Evolutionary conservation across 2,329 filamentous ascomycete genomes (phyloP).

Genomic region (Pseudonectria foliicola): DNA sequence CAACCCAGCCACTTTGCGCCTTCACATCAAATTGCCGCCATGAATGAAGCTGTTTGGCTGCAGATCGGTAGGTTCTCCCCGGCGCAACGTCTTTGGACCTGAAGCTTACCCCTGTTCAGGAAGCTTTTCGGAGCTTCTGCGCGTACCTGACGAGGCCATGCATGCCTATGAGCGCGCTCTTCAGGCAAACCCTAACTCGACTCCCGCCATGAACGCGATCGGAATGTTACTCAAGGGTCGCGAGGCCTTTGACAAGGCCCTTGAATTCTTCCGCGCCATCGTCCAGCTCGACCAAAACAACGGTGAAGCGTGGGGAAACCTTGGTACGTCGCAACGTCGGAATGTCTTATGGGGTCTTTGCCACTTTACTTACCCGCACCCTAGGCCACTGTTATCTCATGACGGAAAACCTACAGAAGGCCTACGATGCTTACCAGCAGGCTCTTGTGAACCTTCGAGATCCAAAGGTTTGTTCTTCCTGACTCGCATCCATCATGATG

Average conservation of each 20-base stretch:
- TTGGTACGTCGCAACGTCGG: constrained; percentile 53
- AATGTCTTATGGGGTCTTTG: too few species aligned
- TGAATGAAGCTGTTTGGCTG: constrained; percentile 88
- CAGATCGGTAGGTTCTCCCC: constrained; percentile 66
- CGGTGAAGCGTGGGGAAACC: constrained; percentile 92
- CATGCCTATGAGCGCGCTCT: constrained; percentile 86
- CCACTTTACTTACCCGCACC: constrained; percentile 10
- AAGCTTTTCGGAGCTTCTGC: constrained; percentile 77
- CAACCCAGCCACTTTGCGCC: constrained; percentile 54
- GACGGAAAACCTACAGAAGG: constrained; percentile 97
- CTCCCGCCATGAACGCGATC: constrained; percentile 88
- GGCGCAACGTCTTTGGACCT: constrained; percentile 7
- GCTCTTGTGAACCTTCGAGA: constrained; percentile 88
- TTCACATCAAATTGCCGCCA: constrained; percentile 65
- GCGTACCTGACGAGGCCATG: constrained; percentile 82
- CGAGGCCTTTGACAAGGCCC: constrained; percentile 88
- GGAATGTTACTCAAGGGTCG: constrained; percentile 84
- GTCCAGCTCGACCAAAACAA: constrained; percentile 83
- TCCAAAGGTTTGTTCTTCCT: constrained; percentile 63
- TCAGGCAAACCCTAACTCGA: constrained; percentile 79
- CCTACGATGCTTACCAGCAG: constrained; percentile 93
- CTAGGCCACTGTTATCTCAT: constrained; percentile 95
- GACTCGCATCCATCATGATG: not conserved
- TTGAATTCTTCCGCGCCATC: constrained; percentile 87
- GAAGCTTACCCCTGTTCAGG: constrained; percentile 45